phyloP scores from a whole-genome alignment of 305 asterid genomes.

The Withania somnifera region DNA sequence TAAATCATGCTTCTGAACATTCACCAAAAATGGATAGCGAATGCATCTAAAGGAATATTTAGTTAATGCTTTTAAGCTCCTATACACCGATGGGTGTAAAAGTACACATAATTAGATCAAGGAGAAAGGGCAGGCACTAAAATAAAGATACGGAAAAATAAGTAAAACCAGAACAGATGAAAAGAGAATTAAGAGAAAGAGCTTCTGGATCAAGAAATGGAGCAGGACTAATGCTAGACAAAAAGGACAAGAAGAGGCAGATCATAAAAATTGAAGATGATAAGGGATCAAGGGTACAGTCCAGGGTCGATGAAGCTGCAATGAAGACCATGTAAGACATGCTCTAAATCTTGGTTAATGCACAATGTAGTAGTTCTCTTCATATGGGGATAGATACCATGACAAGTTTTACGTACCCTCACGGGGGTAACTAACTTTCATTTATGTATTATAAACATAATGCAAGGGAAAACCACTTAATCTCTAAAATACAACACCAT shows the following conservation, averaged over 20 bases:
- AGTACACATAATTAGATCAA: background rate
- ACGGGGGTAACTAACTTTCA: no score
- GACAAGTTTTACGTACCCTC: no score
- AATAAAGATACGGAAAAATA: background rate
- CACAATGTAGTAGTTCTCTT: no score
- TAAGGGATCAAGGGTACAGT: background rate
- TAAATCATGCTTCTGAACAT: background rate
- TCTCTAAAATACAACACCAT: no score
- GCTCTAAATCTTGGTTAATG: no score
- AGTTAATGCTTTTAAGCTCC: background rate
- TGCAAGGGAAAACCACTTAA: no score
- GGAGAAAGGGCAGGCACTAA: background rate
- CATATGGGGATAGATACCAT: no score
- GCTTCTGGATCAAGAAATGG: background rate
- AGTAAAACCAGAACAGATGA: background rate
- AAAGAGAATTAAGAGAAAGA: background rate
- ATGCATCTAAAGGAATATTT: no score
- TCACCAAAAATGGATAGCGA: background rate
- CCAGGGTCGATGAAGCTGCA: background rate
- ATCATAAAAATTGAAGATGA: background rate
- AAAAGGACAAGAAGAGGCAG: background rate
- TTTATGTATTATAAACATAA: no score
- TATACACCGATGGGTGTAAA: background rate
- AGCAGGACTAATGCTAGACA: background rate
- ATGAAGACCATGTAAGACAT: background rate